Evolutionary conservation across 2,329 filamentous ascomycete genomes (phyloP), one percentile per base, ranked within the genome.

Genomic region (Ramichloridium luteum): DNA sequence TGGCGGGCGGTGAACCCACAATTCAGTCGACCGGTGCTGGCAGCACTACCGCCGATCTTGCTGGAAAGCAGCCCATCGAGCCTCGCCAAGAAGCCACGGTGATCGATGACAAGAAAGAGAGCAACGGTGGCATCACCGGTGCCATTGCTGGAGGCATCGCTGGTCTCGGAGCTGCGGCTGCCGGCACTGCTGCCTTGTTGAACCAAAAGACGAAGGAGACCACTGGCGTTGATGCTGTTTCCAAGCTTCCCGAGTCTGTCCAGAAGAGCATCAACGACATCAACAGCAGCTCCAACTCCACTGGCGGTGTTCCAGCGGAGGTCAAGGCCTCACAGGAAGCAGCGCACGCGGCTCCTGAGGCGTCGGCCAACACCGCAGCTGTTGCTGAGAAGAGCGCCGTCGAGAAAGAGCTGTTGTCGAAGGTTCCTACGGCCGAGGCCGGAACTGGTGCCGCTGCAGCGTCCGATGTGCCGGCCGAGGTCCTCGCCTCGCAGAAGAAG

Each of bases 321-420:
- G 50, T 54, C 12, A 40, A 38, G n/a, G 45, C 41, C 6, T 50
- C 47, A 16, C 50, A 53, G 33, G 43, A 49, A 33, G 42, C 47
- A 31, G 51, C 49, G 2, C 41, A 46, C 20, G 55, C 67, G 47
- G 65, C 62, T 38, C 77, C 81, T 6, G 83, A 90, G 58, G 82
- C 82, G 17, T 72, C 79, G 18, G 69, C 70, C 34, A 78, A 75
- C 55, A 62, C 72, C 2, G 66, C 67, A 34, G 79, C 76, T 12
- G 80, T 90, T 5, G 60, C 69, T 40, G 80, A 86, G 46, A 90
- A 90, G 70, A 73, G 72, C 54, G 67, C 64, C 6, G 67, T 85
- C 4, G 83, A 92, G 61, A 57, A 71, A 15, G 79, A 93, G 60
- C 65, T 92, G 6, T 62, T 85, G 28, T 67, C 72, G 41, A 71